Percentiles rank a stretch among this genome's conserved stretches.
These are phyloP conservation scores for Malassezia sp. DNA, from an alignment of 1,284 basidiomycete species.

Conservation along the genomic window DNA sequence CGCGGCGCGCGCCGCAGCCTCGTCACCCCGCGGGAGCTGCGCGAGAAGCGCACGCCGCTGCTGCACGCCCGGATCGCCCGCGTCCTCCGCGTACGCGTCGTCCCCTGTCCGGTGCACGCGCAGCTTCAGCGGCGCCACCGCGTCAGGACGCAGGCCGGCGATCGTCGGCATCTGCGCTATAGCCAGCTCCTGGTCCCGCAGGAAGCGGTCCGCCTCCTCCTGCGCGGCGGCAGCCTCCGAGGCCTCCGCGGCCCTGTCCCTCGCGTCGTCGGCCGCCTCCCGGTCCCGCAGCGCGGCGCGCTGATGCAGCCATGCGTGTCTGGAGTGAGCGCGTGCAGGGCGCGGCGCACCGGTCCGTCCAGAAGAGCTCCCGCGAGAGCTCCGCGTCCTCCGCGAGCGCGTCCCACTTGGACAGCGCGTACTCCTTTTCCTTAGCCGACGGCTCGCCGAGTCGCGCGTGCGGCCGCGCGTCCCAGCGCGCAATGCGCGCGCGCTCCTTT, in stretches of 20 bases:
- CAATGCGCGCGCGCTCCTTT: conserved; percentile 24
- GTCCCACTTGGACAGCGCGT: no score
- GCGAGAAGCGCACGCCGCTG: conserved; percentile 25
- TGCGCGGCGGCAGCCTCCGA: conserved; percentile 21
- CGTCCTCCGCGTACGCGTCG: neutral
- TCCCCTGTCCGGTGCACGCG: conserved; percentile 17
- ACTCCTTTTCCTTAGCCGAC: no score
- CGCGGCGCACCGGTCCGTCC: conserved; percentile 21
- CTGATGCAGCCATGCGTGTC: conserved; percentile 34
- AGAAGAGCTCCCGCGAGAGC: conserved; percentile 12
- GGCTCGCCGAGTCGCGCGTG: no score
- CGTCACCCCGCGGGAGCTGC: conserved; percentile 11
- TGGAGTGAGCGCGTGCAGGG: no score
- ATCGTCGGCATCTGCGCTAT: conserved; percentile 35
- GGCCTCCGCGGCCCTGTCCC: conserved; percentile 18
- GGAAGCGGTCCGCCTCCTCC: conserved; percentile 33
- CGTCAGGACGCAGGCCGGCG: conserved; percentile 29
- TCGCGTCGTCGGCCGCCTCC: conserved; percentile 28
- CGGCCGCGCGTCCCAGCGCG: conserved; percentile 25
- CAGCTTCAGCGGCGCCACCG: conserved; percentile 34
- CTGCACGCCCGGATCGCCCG: conserved; percentile 7
- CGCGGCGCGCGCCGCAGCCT: conserved; percentile 18
- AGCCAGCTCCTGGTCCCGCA: conserved; percentile 34
- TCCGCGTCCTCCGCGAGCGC: conserved; percentile 12
- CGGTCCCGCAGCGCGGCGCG: conserved; percentile 19